Base-by-base conservation (phyloP, 805 yeast genomes). In the Ogataea allantospora region DNA sequence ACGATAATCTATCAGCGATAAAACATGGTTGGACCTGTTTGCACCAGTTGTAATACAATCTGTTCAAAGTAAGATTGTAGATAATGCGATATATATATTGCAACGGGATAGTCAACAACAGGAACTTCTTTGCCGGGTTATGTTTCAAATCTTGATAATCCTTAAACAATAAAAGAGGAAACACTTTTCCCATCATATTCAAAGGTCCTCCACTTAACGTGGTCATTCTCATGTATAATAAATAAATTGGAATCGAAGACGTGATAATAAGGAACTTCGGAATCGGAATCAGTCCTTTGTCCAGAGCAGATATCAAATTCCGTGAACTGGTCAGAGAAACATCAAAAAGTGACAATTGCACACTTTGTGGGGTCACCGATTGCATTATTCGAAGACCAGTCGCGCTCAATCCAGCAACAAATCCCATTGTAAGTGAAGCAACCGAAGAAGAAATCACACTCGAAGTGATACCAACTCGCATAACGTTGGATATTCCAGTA, bases 1-100 rank as follows among this genome's bases (percentile, higher is more conserved):
- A 15, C 1, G 66, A 53, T 7, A 65, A 28, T 20, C 59, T 46
- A 40, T 60, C 66, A 13, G 66, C 63, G 30, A 60, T 46, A 33
- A 64, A 63, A 38, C 57, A 58, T 1, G 68, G 67, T 34, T 60
- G 66, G 1, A 56, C 52, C 11, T 46, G 43, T 27, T 50, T 50
- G 23, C 59, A 53, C 64, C 63, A 60, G 12, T 52, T 51, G 40
- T 64, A 67, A 45, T 67, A 67, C 3, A 57, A 8, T 27, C 66
- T 51, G 43, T 68, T 67, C 42, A 56, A 28, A 30, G 61, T 37
- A 38, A 45, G 22, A 41, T 35, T 58, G 59, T 44, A 57, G 45
- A 28, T n/a, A 1, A 41, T 16, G 27, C 35, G 53, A 46, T 45
- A 56, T 4, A 42, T 12, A 30, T 33, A 44, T 18, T 46, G 58